Percentiles rank a stretch among this genome's conserved stretches.
Evolutionary conservation across 2,329 filamentous ascomycete species (phyloP).

Genomic region (Zopfia rhizophila): DNA sequence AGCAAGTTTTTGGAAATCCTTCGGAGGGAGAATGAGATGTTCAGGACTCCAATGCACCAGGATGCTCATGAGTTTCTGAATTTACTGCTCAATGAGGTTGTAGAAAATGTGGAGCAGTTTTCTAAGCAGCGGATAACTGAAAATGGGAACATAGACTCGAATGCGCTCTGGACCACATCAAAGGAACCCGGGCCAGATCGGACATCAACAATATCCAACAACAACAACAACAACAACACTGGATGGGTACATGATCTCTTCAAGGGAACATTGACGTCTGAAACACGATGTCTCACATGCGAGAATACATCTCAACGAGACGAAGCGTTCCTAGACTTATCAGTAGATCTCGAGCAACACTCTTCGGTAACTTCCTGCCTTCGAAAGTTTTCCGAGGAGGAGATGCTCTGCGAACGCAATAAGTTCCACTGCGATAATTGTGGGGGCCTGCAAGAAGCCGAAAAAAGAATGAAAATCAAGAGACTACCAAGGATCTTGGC

Average conservation of each 20-base stretch:
- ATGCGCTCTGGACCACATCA: slow-evolving; percentile 30
- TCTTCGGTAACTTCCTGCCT: slow-evolving; percentile 96
- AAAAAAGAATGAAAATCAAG: slow-evolving; percentile 99
- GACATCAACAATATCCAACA: slow-evolving; percentile 26
- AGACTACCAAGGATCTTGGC: slow-evolving; percentile 89
- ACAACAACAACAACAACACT: slow-evolving; percentile 51
- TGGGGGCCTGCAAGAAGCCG: slow-evolving; percentile 93
- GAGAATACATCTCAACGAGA: slow-evolving; percentile 95
- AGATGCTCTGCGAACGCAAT: slow-evolving; percentile 96
- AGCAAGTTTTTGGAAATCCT: slow-evolving; percentile 94
- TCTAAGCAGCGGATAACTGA: slow-evolving; percentile 69
- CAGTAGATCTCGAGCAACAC: slow-evolving; percentile 94
- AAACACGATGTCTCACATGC: slow-evolving; percentile 95
- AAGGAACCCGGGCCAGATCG: slow-evolving; percentile 32
- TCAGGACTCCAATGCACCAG: slow-evolving; percentile 96
- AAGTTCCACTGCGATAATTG: slow-evolving; percentile 99
- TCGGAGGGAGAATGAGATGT: slow-evolving; percentile 95
- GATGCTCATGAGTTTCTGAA: slow-evolving; percentile 98
- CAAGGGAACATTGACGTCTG: slow-evolving; percentile 91
- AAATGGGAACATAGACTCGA: slow-evolving; percentile 38
- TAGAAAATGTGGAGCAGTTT: slow-evolving; percentile 91
- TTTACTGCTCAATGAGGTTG: slow-evolving; percentile 92
- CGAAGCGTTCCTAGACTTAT: slow-evolving; percentile 94
- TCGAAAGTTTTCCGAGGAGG: slow-evolving; percentile 94
- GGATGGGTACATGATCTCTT: slow-evolving; percentile 98